Evolutionary conservation across 2,329 filamentous ascomycete species (phyloP).

Genomic region (Bipolaris bicolor): DNA sequence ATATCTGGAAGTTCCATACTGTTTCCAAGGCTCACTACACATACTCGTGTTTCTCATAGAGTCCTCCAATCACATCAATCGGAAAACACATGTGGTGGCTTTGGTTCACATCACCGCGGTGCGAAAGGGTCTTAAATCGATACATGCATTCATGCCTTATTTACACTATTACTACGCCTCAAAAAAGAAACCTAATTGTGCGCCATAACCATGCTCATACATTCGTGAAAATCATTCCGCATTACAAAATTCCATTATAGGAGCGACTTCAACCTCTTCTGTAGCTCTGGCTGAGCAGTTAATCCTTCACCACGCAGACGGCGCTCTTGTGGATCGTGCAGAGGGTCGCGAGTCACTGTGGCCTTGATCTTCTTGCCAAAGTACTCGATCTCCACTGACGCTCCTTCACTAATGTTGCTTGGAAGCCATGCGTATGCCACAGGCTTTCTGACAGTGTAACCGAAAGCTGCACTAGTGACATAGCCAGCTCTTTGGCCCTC

Average conservation of each 20-base stretch:
- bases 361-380: constrained; percentile 63
- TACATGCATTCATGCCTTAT: neutral
- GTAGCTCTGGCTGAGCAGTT: constrained; percentile 24
- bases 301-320: constrained; percentile 41
- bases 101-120: neutral
- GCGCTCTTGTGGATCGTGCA: constrained; percentile 54
- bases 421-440: constrained; percentile 66
- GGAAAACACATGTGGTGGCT: neutral
- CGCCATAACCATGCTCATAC: constrained; percentile 12
- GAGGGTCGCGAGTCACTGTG: constrained; percentile 59
- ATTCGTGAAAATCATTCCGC: constrained; percentile 22
- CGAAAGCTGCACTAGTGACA: constrained; percentile 66
- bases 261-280: constrained; percentile 31
- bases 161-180: neutral
- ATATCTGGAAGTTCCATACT: no score
- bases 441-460: constrained; percentile 64
- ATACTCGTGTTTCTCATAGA: neutral
- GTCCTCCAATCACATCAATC: neutral
- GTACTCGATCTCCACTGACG: constrained; percentile 65
- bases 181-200: neutral
- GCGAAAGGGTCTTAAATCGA: neutral
- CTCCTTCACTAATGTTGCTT: constrained; percentile 54
- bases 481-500: constrained; percentile 60
- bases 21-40: neutral
- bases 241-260: constrained; percentile 22